phyloP scores from a whole-genome alignment of 2,329 filamentous ascomycete genomes.

The Coniosporium tulheliwenetii region DNA sequence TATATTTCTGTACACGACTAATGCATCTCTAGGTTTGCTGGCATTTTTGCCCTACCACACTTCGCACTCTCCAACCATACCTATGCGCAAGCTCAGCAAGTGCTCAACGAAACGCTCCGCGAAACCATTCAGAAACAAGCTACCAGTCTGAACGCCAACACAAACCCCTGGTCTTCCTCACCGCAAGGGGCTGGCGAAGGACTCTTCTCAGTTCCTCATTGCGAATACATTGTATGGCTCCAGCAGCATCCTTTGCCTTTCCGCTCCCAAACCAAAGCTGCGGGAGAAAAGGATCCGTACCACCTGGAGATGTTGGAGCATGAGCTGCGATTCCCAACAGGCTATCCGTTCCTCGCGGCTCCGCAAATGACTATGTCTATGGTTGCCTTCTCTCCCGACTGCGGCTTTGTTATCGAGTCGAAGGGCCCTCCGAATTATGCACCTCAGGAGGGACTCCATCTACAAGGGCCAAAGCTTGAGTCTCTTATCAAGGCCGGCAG shows the following conservation, averaged over 20 bases:
- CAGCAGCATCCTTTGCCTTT: constrained; percentile 46
- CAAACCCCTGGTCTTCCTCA: constrained; percentile 63
- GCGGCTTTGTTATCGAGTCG: constrained; percentile 48
- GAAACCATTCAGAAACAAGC: constrained; percentile 52
- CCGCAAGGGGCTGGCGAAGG: constrained; percentile 41
- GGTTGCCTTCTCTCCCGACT: constrained; percentile 48
- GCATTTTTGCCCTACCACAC: constrained; percentile 79
- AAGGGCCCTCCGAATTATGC: constrained; percentile 40
- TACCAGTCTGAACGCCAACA: constrained; percentile 33
- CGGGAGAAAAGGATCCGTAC: constrained; percentile 3
- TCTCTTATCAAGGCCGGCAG: constrained; percentile 35
- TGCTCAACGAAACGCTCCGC: constrained; percentile 60
- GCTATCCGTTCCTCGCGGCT: constrained; percentile 34
- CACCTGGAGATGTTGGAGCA: constrained; percentile 37
- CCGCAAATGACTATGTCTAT: constrained; percentile 42
- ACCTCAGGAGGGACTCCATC: constrained; percentile 34
- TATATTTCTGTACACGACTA: not conserved
- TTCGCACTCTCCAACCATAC: constrained; percentile 45
- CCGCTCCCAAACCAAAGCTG: not conserved
- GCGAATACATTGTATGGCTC: constrained; percentile 77
- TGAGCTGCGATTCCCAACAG: constrained; percentile 43
- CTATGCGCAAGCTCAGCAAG: constrained; percentile 29
- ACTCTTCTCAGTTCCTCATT: constrained; percentile 52
- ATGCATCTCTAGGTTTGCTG: constrained; percentile 38
- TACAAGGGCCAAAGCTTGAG: constrained; percentile 42